Percentiles rank a stretch among this genome's conserved stretches.
Conservation (phyloP, 2,329 filamentous ascomycete genomes). For the Lasiodiplodia theobromae region DNA sequence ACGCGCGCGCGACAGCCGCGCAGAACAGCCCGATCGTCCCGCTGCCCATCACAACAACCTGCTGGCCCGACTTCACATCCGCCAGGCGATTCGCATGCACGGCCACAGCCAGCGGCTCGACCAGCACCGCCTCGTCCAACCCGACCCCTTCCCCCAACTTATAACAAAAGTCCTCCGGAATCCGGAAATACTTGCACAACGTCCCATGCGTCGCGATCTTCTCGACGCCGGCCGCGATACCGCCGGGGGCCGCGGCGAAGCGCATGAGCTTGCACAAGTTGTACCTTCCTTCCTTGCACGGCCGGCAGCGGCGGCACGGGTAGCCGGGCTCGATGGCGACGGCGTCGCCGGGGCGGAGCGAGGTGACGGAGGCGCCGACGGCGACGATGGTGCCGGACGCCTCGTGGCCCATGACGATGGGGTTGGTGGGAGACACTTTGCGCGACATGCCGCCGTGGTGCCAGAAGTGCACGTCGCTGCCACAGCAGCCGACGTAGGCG, state of each 20-base stretch:
- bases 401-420: conserved; percentile 31
- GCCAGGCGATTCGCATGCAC: conserved; percentile 17
- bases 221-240: neutral
- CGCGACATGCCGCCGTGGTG: conserved; percentile 28
- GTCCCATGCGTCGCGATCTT: conserved; percentile 24
- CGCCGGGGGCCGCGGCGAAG: conserved; percentile 79
- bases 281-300: conserved; percentile 67
- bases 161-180: conserved; percentile 33
- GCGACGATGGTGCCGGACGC: conserved; percentile 18
- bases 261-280: conserved; percentile 84
- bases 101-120: conserved; percentile 31
- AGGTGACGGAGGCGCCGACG: neutral
- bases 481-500: conserved; percentile 54
- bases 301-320: conserved; percentile 28
- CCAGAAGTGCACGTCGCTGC: conserved; percentile 30
- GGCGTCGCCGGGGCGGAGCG: conserved; percentile 8
- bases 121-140: conserved; percentile 31
- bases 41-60: conserved; percentile 49
- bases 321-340: conserved; percentile 29
- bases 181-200: conserved; percentile 29
- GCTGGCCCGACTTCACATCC: conserved; percentile 37
- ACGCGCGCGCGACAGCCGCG: conserved; percentile 78
- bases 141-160: conserved; percentile 14
- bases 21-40: conserved; percentile 77
- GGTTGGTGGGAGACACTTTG: conserved; percentile 16